Percentiles rank a stretch among this genome's conserved stretches.
Evolutionary conservation across 352 stramenopile genomes (phyloP).

Genomic region (Phytophthora fragariaefolia): DNA sequence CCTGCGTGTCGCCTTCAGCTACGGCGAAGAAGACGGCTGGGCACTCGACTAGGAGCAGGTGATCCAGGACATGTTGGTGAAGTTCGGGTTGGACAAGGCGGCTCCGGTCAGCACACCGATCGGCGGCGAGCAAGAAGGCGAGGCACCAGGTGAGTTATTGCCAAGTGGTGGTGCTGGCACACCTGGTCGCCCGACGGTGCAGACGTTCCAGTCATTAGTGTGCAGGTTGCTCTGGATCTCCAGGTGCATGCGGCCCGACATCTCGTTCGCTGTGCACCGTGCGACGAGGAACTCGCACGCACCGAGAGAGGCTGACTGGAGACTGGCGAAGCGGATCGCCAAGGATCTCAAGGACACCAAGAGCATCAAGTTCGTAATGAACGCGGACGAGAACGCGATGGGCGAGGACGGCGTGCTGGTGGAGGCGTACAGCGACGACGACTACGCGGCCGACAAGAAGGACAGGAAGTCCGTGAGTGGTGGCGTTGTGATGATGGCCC

Average conservation of each 20-base stretch:
- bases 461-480: conserved; percentile 33
- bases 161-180: not conserved
- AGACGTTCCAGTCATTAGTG: conserved; percentile 42
- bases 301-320: conserved; percentile 15
- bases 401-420: not conserved
- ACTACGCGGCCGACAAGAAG: conserved; percentile 33
- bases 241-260: conserved; percentile 36
- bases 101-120: not conserved
- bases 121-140: not conserved
- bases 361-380: conserved; percentile 19
- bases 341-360: conserved; percentile 29
- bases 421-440: conserved; percentile 23
- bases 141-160: conserved; percentile 9
- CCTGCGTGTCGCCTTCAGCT: not conserved
- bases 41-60: not conserved
- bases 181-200: conserved; percentile 13
- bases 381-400: not conserved
- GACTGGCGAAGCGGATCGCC: conserved; percentile 13
- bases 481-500: conserved; percentile 13
- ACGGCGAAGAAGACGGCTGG: not conserved
- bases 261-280: conserved; percentile 33
- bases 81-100: not conserved
- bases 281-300: conserved; percentile 14
- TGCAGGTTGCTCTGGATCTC: conserved; percentile 39
- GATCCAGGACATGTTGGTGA: not conserved